Base-by-base conservation (phyloP, 306 rosid species). In the Delonix regia region DNA sequence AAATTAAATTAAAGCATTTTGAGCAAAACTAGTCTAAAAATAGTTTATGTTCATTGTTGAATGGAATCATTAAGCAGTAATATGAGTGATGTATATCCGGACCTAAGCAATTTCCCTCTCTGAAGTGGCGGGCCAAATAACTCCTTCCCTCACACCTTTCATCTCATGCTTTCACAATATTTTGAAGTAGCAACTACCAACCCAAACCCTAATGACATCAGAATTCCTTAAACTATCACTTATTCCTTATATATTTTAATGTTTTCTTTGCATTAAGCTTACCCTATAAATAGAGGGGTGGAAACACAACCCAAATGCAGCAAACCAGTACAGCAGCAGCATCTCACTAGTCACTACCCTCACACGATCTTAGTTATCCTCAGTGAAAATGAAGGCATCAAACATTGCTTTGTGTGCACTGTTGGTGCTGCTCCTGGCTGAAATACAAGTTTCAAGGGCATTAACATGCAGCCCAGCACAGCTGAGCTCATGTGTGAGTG, bases 401-500 rank as follows among this genome's bases (percentile, higher is more conserved):
- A 64, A 85, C 74, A 77, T 85, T 75, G 93, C 79, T 61, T 80
- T 88, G 55, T 88, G 81, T 82, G 75, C 89, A 62, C 69, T 92
- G 63, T 30, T 91, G 45, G 77, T 93, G 55, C 45, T 96, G 59
- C 78, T 90, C 44, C 25, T 89, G 36, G 85, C 88, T 64, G 76
- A 83, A 78, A 70, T 86, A 25, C 80, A 84, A 27, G 86, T 89
- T 30, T 80, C 94, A 57, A 60, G 44, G 83, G 98, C 96, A 55
- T 93, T 91, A 24, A 93, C 93, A 74, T 96, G 99, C 86, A 93
- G 92, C 79, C 96, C 99, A 42, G 49, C 81, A 7, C 90, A 96
- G 45, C 90, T 96, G 9, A 96, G 98, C 15, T 51, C 97, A 52
- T 96, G 99, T 83, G 97, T 90, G 76, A 85, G 91, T 69, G 99